Evolutionary conservation across 148 eudicot species (phyloP), one percentile per base, ranked within the genome.

Genomic region (Fagopyrum esculentum): DNA sequence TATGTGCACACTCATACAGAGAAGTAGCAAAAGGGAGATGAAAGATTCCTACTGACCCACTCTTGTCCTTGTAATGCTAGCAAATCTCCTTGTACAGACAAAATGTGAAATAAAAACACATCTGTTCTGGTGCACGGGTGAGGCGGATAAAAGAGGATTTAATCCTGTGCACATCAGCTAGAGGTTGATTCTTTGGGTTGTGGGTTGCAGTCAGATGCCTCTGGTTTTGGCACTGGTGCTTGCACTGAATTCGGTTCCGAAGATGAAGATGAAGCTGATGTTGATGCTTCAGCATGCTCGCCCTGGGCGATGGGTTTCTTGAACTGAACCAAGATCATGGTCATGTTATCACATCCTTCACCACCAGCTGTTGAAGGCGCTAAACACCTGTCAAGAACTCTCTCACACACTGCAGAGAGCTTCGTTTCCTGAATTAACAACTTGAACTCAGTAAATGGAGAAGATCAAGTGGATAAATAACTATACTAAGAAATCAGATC

Each of bases 341-440:
- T 95, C 99, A 95, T 95, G 85, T 95, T 95, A 76, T 95, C 99
- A 45, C 99, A 95, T 17, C 99, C 99, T 78, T 95, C 99, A 9
- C 99, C 99, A 9, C 87, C 88, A 50, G 94, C 91, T 11, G 99
- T 92, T 49, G 98, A 86, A 48, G 99, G 99, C 64, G 99, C 99
- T 74, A 95, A 77, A 74, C 96, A 90, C 79, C 90, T 77, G 70
- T 92, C 96, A 35, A 92, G 84, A 12, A 88, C 94, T 83, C 80
- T 89, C 81, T 92, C 99, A 69, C 99, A 95, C 30, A 92, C 89
- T 6, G 40, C 77, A 6, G 99, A 95, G 19, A 95, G 96, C 84
- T 92, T 92, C 70, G 70, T 87, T 81, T 92, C 97, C 98, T 95
- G 89, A 85, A 83, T n/a, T 43, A 63, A 11, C 15, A 70, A 50